Base-by-base conservation (phyloP, 2,329 filamentous ascomycete genomes). In the Immersiporthe knoxdaviesiana region DNA sequence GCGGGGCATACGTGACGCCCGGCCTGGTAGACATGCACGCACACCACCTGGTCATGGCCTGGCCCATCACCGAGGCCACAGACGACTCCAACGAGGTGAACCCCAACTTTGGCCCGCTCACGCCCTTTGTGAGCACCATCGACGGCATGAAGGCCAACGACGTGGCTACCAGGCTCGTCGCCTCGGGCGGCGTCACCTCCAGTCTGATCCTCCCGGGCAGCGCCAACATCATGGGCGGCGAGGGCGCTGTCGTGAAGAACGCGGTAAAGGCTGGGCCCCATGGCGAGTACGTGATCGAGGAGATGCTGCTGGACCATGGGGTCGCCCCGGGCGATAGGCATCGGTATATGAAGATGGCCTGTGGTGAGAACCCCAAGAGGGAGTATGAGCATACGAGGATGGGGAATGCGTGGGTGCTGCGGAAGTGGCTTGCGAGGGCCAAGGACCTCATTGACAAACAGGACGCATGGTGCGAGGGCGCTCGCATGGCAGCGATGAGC, bases 1-100 rank as follows among this genome's bases (percentile, higher is more conserved):
- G 74, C 39, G 81, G 82, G 7, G 76, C 77, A 63, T 79, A 78
- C 71, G 79, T 83, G 35, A 83, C 81, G 0, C 81, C 81, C 0
- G 82, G 82, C 1, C 72, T 84, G 5, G 78, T 84, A 1, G 82
- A 84, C 71, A 80, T 83, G 78, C 82, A 84, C 73, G 82, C 81
- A 2, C 82, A 84, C 72, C 80, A 82, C 70, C 74, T 79, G 30
- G 61, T 77, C 1, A 68, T 70, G 11, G 47, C 74, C 24, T 82
- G 79, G 79, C 82, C 81, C 1, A 37, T 5, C 30, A 4, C 68
- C 78, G 2, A 60, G 62, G 73, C 75, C 16, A 77, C 73, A 7
- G 73, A 73, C 5, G 82, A 83, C 71, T 73, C 67, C 18, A 82
- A 82, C 65, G 81, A 83, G 67, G 65, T 80, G 39, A 68, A 77